Conservation (phyloP, 2,329 filamentous ascomycete genomes). For the Ophiocordyceps camponoti-leonardi region DNA sequence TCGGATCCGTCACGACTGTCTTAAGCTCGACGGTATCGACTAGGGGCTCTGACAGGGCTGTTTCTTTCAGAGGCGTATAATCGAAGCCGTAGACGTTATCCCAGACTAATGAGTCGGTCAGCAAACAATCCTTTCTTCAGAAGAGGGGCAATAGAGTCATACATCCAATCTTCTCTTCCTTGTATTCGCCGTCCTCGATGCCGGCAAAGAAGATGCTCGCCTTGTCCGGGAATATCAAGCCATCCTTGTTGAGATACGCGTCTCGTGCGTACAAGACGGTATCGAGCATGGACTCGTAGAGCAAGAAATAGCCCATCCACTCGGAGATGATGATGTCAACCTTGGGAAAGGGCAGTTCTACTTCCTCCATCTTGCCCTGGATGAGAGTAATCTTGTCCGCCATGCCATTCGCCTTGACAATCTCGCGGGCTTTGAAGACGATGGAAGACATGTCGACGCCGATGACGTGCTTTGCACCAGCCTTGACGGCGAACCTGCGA, state of each 20-base stretch:
- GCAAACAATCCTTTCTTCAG: too few relatives aligned
- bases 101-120: constrained; percentile 51
- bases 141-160: constrained; percentile 28
- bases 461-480: constrained; percentile 95
- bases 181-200: constrained; percentile 98
- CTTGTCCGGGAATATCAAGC: constrained; percentile 97
- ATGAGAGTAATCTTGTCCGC: constrained; percentile 91
- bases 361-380: constrained; percentile 99
- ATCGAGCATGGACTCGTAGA: constrained; percentile 98
- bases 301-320: constrained; percentile 99
- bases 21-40: constrained; percentile 97
- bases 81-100: constrained; percentile 98
- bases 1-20: constrained; percentile 86
- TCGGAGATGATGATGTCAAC: constrained; percentile 99
- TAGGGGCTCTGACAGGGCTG: constrained; percentile 84
- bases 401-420: constrained; percentile 83
- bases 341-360: constrained; percentile 79
- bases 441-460: constrained; percentile 99
- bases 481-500: constrained; percentile 82
- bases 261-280: constrained; percentile 94
- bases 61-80: constrained; percentile 84
- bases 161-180: constrained; percentile 99
- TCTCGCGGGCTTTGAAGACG: constrained; percentile 95
- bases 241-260: constrained; percentile 70
- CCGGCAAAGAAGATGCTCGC: constrained; percentile 92